Conservation (phyloP, 2,329 filamentous ascomycete genomes). For the Phaeophleospora eucalypticola region DNA sequence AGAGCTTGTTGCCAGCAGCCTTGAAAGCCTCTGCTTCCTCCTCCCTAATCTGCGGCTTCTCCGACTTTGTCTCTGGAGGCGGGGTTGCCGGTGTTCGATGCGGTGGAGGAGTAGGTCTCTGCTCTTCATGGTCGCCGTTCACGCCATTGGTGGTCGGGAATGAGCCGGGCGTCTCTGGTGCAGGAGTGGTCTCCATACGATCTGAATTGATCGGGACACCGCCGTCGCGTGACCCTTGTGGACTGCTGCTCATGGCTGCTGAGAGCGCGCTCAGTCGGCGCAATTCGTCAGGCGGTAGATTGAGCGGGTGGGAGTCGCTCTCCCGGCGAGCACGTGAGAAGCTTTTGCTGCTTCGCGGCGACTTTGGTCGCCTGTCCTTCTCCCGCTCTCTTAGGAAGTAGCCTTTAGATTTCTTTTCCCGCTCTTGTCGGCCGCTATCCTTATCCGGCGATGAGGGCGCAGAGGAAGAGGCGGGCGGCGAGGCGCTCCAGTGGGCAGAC, state of each 20-base stretch:
- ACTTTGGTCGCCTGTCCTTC: slow-evolving; percentile 22
- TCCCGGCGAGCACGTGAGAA: slow-evolving; percentile 33
- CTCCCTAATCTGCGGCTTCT: slow-evolving; percentile 33
- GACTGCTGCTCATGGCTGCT: slow-evolving; percentile 24
- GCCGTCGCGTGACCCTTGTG: slow-evolving; percentile 19
- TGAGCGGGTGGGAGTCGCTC: slow-evolving; percentile 69
- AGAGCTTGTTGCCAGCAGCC: slow-evolving; percentile 88
- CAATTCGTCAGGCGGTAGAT: slow-evolving; percentile 82
- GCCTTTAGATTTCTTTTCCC: slow-evolving; percentile 22
- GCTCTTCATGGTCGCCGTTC: slow-evolving; percentile 40
- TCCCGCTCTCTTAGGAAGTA: slow-evolving; percentile 26
- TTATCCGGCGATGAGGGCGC: slow-evolving; percentile 7
- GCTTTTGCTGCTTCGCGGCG: slow-evolving; percentile 21
- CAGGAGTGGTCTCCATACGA: slow-evolving; percentile 33
- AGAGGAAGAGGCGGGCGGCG: slow-evolving; percentile 2
- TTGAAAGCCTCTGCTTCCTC: slow-evolving; percentile 92
- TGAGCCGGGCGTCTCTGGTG: slow-evolving; percentile 35
- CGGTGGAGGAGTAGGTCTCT: slow-evolving; percentile 63
- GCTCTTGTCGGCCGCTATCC: background rate
- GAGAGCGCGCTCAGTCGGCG: slow-evolving; percentile 65
- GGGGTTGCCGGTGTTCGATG: slow-evolving; percentile 56
- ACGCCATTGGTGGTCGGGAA: slow-evolving; percentile 46
- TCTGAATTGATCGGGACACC: slow-evolving; percentile 19
- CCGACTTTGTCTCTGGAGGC: slow-evolving; percentile 30
- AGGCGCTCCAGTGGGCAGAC: too few relatives aligned